Evolutionary conservation across 768 basidiomycete species (phyloP).

Genomic region (Xerocomellus chrysenteron): DNA sequence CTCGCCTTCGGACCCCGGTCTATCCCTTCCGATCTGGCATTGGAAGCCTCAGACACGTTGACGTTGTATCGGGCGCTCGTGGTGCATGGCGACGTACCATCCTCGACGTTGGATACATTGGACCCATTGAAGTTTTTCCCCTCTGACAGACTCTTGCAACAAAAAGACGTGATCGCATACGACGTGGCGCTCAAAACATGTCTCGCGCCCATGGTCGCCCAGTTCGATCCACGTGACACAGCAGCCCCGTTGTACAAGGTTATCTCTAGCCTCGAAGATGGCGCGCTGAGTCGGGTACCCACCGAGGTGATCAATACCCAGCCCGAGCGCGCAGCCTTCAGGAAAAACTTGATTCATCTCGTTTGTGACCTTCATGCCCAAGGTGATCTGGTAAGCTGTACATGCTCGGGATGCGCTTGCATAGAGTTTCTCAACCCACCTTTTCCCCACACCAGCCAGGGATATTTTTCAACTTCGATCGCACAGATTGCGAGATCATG

Average conservation of each 20-base stretch:
- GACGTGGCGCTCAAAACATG: slow-evolving; percentile 51
- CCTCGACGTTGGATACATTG: slow-evolving; percentile 26
- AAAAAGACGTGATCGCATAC: slow-evolving; percentile 61
- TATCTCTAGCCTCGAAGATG: slow-evolving; percentile 42
- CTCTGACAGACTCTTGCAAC: slow-evolving; percentile 41
- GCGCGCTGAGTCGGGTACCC: slow-evolving; percentile 25
- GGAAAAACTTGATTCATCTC: slow-evolving; percentile 47
- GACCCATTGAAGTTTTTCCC: slow-evolving; percentile 49
- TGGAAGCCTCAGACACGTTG: slow-evolving; percentile 61
- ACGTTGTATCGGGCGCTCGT: slow-evolving; percentile 48
- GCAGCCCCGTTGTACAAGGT: slow-evolving; percentile 38
- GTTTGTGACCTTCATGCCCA: slow-evolving; percentile 56
- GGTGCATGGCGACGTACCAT: slow-evolving; percentile 23
- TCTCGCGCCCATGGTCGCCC: slow-evolving; percentile 37
- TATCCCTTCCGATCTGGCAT: slow-evolving; percentile 60
- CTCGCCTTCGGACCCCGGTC: slow-evolving; percentile 51
- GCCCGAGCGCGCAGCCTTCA: slow-evolving; percentile 35
- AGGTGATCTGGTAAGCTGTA: slow-evolving; percentile 50
- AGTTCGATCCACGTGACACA: slow-evolving; percentile 36
- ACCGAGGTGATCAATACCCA: slow-evolving; percentile 28
- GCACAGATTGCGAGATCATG: slow-evolving; percentile 57
- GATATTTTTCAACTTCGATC: slow-evolving; percentile 66
- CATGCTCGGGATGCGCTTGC: not conserved
- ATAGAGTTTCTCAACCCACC: not conserved
- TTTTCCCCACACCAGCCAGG: slow-evolving; percentile 46